Conservation (phyloP, 495 filamentous ascomycete genomes). For the Cladorrhinum samala region DNA sequence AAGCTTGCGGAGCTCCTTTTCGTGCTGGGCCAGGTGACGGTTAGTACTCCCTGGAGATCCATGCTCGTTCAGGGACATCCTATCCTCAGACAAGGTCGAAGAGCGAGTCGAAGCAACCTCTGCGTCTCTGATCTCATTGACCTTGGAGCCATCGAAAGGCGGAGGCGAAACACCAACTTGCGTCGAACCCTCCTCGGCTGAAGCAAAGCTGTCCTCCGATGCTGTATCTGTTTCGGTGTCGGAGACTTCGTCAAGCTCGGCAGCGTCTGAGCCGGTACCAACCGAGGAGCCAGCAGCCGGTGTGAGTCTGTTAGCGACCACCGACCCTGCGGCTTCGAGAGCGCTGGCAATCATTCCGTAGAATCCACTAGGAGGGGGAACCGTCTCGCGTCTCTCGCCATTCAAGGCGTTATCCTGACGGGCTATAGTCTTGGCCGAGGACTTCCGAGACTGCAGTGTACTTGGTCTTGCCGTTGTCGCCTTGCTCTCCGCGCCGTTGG, state of each 20-base stretch:
- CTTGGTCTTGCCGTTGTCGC: background rate
- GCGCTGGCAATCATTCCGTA: constrained; percentile 47
- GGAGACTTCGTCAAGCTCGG: constrained; percentile 9
- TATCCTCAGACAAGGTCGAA: constrained; percentile 19
- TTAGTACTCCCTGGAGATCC: background rate
- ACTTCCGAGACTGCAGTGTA: background rate
- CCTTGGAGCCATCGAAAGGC: constrained; percentile 5
- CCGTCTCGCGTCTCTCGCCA: constrained; percentile 21
- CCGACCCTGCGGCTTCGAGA: constrained; percentile 36
- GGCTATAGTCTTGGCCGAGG: background rate
- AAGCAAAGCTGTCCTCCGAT: constrained; percentile 42
- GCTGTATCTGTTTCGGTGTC: constrained; percentile 29
- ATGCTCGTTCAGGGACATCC: background rate
- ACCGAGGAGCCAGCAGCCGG: constrained; percentile 24
- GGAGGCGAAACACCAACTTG: background rate
- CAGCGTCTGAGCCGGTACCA: constrained; percentile 27
- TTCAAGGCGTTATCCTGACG: background rate
- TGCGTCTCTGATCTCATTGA: constrained; percentile 14
- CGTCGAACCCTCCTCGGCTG: constrained; percentile 29
- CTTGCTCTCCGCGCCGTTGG: constrained; percentile 13
- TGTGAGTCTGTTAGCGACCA: constrained; percentile 32
- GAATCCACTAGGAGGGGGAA: constrained; percentile 41
- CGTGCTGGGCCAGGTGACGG: constrained; percentile 40
- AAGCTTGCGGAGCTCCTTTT: constrained; percentile 71
- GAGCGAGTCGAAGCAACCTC: constrained; percentile 17